Base-by-base conservation (phyloP, 495 filamentous ascomycete genomes). In the Penicillium ochrochloron region DNA sequence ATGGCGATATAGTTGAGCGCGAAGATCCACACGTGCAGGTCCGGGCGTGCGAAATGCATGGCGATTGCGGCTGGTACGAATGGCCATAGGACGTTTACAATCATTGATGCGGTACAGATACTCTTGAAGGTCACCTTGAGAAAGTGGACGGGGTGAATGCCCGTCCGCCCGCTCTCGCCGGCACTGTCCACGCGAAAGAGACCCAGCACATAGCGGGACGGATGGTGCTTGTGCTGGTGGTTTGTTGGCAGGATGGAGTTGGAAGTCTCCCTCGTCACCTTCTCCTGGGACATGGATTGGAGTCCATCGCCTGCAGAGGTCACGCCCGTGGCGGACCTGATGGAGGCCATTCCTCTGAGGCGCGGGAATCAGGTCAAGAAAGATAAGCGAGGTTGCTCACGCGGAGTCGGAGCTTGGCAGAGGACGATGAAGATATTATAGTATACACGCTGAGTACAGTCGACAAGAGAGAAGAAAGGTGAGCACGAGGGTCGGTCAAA, bases 1-100 rank as follows among this genome's bases (percentile, higher is more conserved):
- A 98, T 97, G 56, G 88, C 89, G 39, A 92, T 83, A 53, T 92
- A 92, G 56, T 88, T 89, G 65, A 90, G 84, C 41, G 85, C 75
- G 76, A 92, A 93, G 19, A 91, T 81, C 78, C 82, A 84, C 8
- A 89, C 73, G 64, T 90, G 82, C 31, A 79, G 76, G 17, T 92
- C 83, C 0, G 84, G 83, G 27, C 83, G 82, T 33, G 82, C 84
- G 66, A 87, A 93, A 62, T 88, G 84, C 15, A 92, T 69, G 6
- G 77, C 84, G 57, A 93, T 83, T 5, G 90, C 90, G 33, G 85
- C 81, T 5, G 89, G 88, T 1, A 92, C 88, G 66, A 90, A 83
- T 2, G 90, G 90, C 90, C 90, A 92, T n/a, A 93, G 82, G 10
- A 91, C 60, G 65, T 92, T 90, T 41, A 88, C 85, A 10, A 78